A percentile compares a stretch with the other conserved stretches of the same genome.
These are phyloP conservation scores for Globisporangium parvum DNA, from an alignment of 352 stramenopile species.

Conservation along the genomic window DNA sequence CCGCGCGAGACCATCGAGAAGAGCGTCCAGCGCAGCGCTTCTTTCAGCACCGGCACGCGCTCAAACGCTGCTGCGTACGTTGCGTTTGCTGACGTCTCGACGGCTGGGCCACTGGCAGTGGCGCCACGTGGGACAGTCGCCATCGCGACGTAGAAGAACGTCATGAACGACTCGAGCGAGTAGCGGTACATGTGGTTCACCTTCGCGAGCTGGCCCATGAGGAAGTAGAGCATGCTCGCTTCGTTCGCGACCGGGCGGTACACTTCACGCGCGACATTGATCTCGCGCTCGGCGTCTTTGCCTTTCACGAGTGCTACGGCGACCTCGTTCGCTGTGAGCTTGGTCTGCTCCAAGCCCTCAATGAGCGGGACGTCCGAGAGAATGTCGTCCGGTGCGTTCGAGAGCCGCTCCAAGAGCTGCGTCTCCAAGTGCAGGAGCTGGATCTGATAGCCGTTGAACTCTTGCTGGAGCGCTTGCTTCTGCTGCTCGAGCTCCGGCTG, in stretches of 20 bases:
- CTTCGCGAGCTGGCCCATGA: conserved; percentile 85
- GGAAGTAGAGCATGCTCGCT: conserved; percentile 91
- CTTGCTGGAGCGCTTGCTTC: conserved; percentile 82
- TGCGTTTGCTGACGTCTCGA: conserved; percentile 18
- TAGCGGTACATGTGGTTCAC: conserved; percentile 94
- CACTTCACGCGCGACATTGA: conserved; percentile 89
- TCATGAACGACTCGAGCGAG: conserved; percentile 88
- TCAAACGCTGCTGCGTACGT: conserved; percentile 37
- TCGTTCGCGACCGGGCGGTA: conserved; percentile 87
- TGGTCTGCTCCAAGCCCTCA: conserved; percentile 89
- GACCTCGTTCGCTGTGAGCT: conserved; percentile 86
- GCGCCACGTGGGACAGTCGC: conserved; percentile 38
- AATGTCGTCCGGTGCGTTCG: conserved; percentile 91
- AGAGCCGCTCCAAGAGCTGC: conserved; percentile 82
- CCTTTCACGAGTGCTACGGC: conserved; percentile 72
- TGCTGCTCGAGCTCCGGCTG: conserved; percentile 86
- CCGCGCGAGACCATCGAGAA: conserved; percentile 88
- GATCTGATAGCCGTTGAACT: conserved; percentile 92
- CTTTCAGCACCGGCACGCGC: conserved; percentile 57
- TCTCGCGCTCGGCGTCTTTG: conserved; percentile 86
- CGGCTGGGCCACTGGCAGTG: background rate
- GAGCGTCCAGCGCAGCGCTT: conserved; percentile 80
- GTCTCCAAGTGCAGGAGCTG: conserved; percentile 88
- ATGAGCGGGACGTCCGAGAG: conserved; percentile 89
- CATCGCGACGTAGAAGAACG: conserved; percentile 84